phyloP scores from a whole-genome alignment of 768 basidiomycete species.

The Serpula lacrymans region DNA sequence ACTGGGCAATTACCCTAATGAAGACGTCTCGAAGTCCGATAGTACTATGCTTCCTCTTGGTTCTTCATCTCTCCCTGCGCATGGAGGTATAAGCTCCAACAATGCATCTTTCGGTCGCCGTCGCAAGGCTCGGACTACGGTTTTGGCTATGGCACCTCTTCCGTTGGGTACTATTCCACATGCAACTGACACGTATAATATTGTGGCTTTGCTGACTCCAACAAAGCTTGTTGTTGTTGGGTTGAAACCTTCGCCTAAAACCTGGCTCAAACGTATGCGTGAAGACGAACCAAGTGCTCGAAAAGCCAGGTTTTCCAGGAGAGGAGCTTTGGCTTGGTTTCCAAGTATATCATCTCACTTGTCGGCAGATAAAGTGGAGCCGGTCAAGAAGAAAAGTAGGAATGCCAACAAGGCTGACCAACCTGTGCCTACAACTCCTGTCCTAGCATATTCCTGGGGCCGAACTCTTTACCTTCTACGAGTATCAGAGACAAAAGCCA shows the following conservation, averaged over 20 bases:
- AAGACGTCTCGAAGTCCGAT: conserved; percentile 18
- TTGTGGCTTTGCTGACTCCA: conserved; percentile 85
- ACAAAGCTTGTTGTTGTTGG: conserved; percentile 92
- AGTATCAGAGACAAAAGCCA: conserved; percentile 57
- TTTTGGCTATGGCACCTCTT: conserved; percentile 77
- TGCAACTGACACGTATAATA: conserved; percentile 72
- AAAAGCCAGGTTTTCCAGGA: conserved; percentile 45
- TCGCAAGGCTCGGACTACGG: conserved; percentile 55
- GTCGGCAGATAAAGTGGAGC: too few relatives aligned
- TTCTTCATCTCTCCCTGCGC: conserved; percentile 9
- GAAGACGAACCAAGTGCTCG: conserved; percentile 41
- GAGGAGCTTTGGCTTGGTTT: conserved; percentile 79
- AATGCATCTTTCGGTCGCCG: conserved; percentile 31
- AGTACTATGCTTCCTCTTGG: conserved; percentile 14
- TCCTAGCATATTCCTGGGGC: conserved; percentile 87
- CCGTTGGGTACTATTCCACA: conserved; percentile 76
- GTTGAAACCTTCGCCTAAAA: conserved; percentile 85
- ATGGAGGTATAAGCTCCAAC: too few relatives aligned
- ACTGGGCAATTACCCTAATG: conserved; percentile 83
- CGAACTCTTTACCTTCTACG: conserved; percentile 58
- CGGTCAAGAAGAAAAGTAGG: conserved; percentile 4
- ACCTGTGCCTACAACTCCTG: conserved; percentile 44
- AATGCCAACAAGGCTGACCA: conserved; percentile 17
- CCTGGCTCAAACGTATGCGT: conserved; percentile 81
- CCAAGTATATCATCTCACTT: conserved; percentile 65